Conservation (phyloP, 2,329 filamentous ascomycete species). For the Anthostomella pinea region DNA sequence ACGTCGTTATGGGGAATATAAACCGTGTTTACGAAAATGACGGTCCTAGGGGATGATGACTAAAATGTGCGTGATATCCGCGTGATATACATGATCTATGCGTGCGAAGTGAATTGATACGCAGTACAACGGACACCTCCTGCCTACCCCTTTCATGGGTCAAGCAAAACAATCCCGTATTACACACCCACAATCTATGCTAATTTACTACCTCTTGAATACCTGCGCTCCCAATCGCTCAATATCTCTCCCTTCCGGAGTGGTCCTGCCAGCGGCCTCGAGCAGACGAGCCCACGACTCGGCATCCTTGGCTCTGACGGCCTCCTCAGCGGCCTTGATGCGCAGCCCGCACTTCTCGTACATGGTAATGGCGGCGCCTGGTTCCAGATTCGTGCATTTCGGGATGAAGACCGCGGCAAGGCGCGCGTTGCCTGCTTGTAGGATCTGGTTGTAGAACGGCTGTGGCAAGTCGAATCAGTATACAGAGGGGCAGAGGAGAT, state of each 20-base stretch:
- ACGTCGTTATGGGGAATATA: no score
- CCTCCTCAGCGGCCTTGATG: conserved; percentile 87
- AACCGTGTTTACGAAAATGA: no score
- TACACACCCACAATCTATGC: no score
- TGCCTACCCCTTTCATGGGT: no score
- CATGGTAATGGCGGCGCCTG: conserved; percentile 77
- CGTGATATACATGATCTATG: no score
- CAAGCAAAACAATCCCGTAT: background rate
- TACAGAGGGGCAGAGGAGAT: background rate
- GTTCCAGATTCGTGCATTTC: conserved; percentile 73
- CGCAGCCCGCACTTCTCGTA: conserved; percentile 94
- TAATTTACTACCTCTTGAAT: conserved; percentile 52
- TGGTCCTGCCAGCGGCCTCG: conserved; percentile 67
- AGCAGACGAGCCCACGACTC: conserved; percentile 72
- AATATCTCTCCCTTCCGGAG: conserved; percentile 70
- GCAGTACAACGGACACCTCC: no score
- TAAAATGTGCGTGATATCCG: no score
- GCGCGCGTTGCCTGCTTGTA: conserved; percentile 86
- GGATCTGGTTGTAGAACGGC: conserved; percentile 88
- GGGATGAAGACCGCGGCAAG: conserved; percentile 80
- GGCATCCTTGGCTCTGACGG: conserved; percentile 74
- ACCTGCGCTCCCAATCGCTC: conserved; percentile 68
- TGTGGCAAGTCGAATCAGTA: conserved; percentile 33
- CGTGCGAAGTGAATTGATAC: no score
- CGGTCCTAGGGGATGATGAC: no score